Evolutionary conservation across 2,329 filamentous ascomycete species (phyloP), one percentile per base, ranked within the genome.

Genomic region (Talaromyces sp.): DNA sequence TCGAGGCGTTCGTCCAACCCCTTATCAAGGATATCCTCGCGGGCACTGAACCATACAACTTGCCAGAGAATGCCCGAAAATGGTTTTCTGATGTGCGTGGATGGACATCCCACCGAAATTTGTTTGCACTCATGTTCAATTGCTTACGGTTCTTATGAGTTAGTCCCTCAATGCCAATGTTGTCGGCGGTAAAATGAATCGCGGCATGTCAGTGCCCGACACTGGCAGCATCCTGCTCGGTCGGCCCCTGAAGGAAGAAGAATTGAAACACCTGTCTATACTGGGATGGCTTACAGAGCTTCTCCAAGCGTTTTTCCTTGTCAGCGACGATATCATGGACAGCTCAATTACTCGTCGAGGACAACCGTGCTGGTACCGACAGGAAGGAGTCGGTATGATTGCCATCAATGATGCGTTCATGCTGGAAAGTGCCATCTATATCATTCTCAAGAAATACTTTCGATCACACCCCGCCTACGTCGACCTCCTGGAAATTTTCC

Each of bases 251-350:
- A 84, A 80, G 64, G 82, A 89, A 62, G 84, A 93, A 59, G 88
- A 97, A 77, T 96, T 92, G 81, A 94, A 95, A 80, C 81, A 89
- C 66, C 82, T 93, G 50, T 89, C 91, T 45, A 88, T 90, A 17
- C 84, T 99, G 17, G 94, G 94, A 70, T 99, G 94, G 94, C 86
- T 96, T 83, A 96, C 95, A 63, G 94, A 99, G 83, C 85, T 99
- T 52, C 88, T 99, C 35, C 94, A 99, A 80, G 93, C 94, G 64
- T 97, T 97, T 83, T 97, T 99, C 85, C 86, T 99, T 60, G 94
- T 99, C 64, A 91, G 90, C 45, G 94, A 99, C 78, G 94, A 99
- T 76, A 97, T 99, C 70, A 99, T 99, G 94, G 94, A 99, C 79
- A 78, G 83, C 68, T 95, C 89, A 75, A 94, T 96, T 76, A 99